Base-by-base conservation (phyloP, 768 basidiomycete genomes). In the Boletus fagicola region DNA sequence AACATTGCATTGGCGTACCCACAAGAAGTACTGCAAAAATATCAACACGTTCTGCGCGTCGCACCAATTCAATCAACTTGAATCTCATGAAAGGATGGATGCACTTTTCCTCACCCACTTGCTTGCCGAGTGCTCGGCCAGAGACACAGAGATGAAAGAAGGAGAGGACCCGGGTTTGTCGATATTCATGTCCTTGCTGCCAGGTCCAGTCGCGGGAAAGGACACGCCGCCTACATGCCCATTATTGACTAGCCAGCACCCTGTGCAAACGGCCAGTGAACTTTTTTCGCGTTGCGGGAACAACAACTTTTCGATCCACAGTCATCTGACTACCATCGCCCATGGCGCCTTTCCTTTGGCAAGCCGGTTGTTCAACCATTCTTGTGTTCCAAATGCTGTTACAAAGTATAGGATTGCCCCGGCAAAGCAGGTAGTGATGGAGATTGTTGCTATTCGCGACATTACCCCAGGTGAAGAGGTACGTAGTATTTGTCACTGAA, bases 301-400 rank as follows among this genome's bases (percentile, higher is more conserved):
- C 74, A 93, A 92, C 70, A 91, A 93, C 64, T 92, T 91, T 68
- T 78, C 84, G 11, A 74, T 92, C 24, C 87, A 90, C 64, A 87
- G 85, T 3, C 87, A 90, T 74, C 74, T 92, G 40, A 81, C 74
- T 16, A 80, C 86, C 2, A 75, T 86, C 64, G 91, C 83, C 0
- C 86, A 91, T 72, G 91, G 88, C 0, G 76, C 90, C 38, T 92
- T 89, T 59, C 89, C 91, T 9, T 69, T 83, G 11, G 86, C 91
- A 2, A 92, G 91, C 65, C 79, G 89, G n/a, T 67, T 83, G 13
- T 90, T 92, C 75, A 93, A 93, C 65, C 91, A 93, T 65, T 90
- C 88, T 5, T 93, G 91, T 69, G 62, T 80, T 18, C 89, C 91
- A 1, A 91, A 90, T 61, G 87, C 87, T 16, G 81, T 80, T 26